Percentiles rank a stretch among this genome's conserved stretches.
Conservation (phyloP, 1,284 basidiomycete genomes). For the Trichosporon faecale region DNA sequence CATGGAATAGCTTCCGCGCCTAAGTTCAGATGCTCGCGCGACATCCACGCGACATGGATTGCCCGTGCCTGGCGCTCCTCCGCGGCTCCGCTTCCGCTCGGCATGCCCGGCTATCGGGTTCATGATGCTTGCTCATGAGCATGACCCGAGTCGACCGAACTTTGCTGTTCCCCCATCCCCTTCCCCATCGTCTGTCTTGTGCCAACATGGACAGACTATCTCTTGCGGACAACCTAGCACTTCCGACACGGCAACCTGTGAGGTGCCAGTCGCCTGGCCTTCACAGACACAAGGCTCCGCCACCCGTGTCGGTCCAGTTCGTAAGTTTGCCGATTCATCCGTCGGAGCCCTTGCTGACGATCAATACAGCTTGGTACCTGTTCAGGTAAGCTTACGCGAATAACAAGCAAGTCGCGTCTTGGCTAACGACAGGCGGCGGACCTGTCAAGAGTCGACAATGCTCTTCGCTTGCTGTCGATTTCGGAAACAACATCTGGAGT, state of each 20-base stretch:
- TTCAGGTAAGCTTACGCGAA: conserved; percentile 36
- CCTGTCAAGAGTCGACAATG: conserved; percentile 49
- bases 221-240: background rate
- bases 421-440: conserved; percentile 43
- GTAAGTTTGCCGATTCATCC: conserved; percentile 27
- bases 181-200: background rate
- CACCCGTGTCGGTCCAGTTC: conserved; percentile 43
- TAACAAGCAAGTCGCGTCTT: background rate
- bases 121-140: background rate
- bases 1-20: background rate
- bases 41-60: background rate
- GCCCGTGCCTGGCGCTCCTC: background rate
- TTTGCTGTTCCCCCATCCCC: background rate
- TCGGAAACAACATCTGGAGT: conserved; percentile 52
- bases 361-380: conserved; percentile 48
- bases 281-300: conserved; percentile 16
- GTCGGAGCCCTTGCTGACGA: background rate
- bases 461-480: conserved; percentile 51
- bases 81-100: background rate
- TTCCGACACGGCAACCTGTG: background rate
- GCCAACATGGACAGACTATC: background rate
- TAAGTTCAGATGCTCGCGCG: background rate
- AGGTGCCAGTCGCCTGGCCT: conserved; percentile 5
- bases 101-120: conserved; percentile 1
- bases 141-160: background rate